Conservation (phyloP, 768 basidiomycete genomes). For the Rhodosporidiobolus odoratus region DNA sequence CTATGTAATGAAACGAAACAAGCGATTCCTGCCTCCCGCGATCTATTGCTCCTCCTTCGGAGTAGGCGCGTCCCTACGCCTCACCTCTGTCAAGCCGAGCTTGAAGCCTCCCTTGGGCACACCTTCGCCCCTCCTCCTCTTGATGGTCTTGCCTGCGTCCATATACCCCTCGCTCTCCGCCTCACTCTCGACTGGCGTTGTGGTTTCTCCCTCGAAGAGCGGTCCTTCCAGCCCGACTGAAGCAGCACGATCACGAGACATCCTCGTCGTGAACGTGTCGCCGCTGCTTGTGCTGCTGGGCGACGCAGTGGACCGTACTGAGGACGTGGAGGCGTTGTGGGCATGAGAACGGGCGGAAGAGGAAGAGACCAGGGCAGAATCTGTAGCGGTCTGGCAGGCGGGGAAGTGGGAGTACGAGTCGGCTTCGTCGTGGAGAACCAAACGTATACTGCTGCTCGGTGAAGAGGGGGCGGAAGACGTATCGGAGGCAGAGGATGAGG, state of each 20-base stretch:
- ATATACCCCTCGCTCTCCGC: neutral
- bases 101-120: neutral
- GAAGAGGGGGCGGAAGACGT: neutral
- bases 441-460: neutral
- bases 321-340: neutral
- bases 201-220: constrained; percentile 23
- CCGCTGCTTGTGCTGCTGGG: too few relatives aligned
- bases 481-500: constrained; percentile 11
- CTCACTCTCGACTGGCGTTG: constrained; percentile 16
- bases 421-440: neutral
- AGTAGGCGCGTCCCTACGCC: neutral
- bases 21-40: too few relatives aligned
- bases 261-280: neutral
- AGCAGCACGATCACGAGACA: constrained; percentile 22
- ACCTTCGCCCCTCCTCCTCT: neutral
- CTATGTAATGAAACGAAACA: too few relatives aligned
- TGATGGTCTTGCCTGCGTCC: neutral
- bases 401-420: neutral
- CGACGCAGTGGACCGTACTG: too few relatives aligned
- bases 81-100: neutral
- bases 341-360: neutral
- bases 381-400: neutral
- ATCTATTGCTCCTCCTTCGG: neutral
- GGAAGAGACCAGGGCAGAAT: neutral
- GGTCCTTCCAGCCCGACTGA: constrained; percentile 33